phyloP scores from a whole-genome alignment of 2,329 filamentous ascomycete genomes.

The Penicillium sp. region DNA sequence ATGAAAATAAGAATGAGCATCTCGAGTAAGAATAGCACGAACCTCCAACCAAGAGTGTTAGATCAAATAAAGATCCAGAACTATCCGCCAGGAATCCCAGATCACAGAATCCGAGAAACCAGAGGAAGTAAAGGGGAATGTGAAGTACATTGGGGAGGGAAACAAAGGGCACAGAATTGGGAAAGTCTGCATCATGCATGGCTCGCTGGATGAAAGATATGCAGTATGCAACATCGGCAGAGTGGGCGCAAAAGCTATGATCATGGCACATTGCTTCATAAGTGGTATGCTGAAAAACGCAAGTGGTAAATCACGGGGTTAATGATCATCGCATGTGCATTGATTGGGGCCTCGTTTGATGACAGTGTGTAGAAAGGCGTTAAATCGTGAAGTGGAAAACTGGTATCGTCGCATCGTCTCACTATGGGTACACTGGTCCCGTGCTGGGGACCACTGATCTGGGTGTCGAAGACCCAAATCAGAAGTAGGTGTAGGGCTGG shows the following conservation, averaged over 20 bases:
- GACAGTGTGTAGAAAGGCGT: constrained; percentile 26
- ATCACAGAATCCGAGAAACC: not conserved
- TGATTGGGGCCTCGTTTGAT: constrained; percentile 26
- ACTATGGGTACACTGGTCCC: constrained; percentile 39
- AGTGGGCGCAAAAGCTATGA: constrained; percentile 23
- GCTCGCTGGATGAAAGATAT: constrained; percentile 17
- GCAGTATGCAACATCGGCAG: constrained; percentile 21
- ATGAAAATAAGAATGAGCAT: not conserved
- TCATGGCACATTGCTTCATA: constrained; percentile 25
- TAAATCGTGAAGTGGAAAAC: constrained; percentile 26
- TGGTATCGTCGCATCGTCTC: constrained; percentile 39
- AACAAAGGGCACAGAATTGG: constrained; percentile 5
- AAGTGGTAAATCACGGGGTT: constrained; percentile 15
- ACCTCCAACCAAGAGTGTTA: not conserved
- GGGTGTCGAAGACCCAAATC: constrained; percentile 19
- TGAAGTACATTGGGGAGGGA: constrained; percentile 5
- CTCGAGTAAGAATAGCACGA: not conserved
- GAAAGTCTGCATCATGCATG: constrained; percentile 17
- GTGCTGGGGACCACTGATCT: constrained; percentile 22
- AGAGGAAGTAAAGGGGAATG: not conserved
- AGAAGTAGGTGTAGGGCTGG: constrained; percentile 38
- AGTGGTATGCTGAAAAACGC: constrained; percentile 16
- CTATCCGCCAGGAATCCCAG: not conserved
- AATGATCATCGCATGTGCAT: constrained; percentile 22
- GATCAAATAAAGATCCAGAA: constrained; percentile 2